Evolutionary conservation across 495 filamentous ascomycete species (phyloP), one percentile per base, ranked within the genome.

Genomic region (Aspergillus sclerotioniger): DNA sequence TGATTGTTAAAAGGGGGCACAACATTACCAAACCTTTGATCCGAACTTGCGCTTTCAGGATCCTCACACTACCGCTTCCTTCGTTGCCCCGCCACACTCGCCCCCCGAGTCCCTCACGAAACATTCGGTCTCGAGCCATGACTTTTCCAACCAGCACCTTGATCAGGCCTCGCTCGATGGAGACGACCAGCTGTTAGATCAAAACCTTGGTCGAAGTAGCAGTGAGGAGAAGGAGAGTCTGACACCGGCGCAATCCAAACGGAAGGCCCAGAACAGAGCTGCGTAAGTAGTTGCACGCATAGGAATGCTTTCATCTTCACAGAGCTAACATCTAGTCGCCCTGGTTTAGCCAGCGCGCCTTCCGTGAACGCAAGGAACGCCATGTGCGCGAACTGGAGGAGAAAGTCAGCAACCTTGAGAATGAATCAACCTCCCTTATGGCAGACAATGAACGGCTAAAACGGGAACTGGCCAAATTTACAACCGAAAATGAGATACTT

Each of bases 201-300:
- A 58, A 15, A 58, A 54, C 9, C 44, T 68, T 16, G 67, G 55
- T 13, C 66, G 75, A 16, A 79, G 79, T 55, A 79, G 76, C 60
- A 87, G 84, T 57, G 84, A 87, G 50, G 84, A 87, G 76, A 80
- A 90, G 75, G 84, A 90, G 25, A 80, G 82, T 37, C 68, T 86
- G 66, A 91, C 85, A 32, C 90, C 91, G 0, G 89, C 90, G 21
- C 91, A 96, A 68, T 89, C 83, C 29, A 80, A 91, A 71, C 84
- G 94, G 60, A 98, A 98, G 74, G 93, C 90, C 48, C 93, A 98
- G 76, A 98, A 98, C 61, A 81, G 94, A 69, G 92, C 92, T 73
- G 93, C 93, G 93, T 98, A 87, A 68, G 90, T 85, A 31, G 47
- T n/a, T 43, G 29, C 39, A 60, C 31, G 0, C 3, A 15, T 12